Evolutionary conservation across 352 stramenopile genomes (phyloP), one percentile per base, ranked within the genome.

Genomic region (Pythium dissimile): DNA sequence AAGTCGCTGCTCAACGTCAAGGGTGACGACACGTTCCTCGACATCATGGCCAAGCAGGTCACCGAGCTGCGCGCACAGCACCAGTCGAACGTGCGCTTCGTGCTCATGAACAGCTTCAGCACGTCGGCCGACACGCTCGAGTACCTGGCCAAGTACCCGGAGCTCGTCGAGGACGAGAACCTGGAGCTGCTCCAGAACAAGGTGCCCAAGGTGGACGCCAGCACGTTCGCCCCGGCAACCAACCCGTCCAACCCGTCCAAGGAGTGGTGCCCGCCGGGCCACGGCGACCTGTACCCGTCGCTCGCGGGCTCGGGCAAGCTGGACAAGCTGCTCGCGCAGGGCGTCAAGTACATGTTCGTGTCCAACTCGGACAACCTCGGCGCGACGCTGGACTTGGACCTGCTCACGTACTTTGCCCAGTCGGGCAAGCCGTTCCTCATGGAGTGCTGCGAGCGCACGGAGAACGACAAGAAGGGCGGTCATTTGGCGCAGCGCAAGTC

Each of bases 401-500:
- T 94, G 58, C 67, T 94, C n/a, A 92, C 85, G 50, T 92, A 94
- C 75, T 94, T 94, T 49, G 85, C 85, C 43, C 71, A 94, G 55
- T 96, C 96, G 64, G 78, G 83, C 66, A 94, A 90, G 62, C 82
- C 81, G 7, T 93, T 94, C 72, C 71, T 93, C 54, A 94, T 97
- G 80, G 96, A 99, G 71, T 98, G 95, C 72, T 99, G 95, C 65
- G 91, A 98, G 68, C 90, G 97, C 62, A 99, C 97, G 28, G 95
- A 98, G 69, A 98, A 98, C 68, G 97, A 99, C 82, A 99, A 99
- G 86, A 99, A 99, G 86, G 97, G 97, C 43, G 97, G 97, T 20
- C 97, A 99, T 77, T 80, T 99, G 38, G 96, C 82, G 7, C 67
- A 86, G 58, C 82, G 84, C 50, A 98, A 74, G 68, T 80, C 96